phyloP scores from a whole-genome alignment of 2,329 filamentous ascomycete species.

The Ascomycota sp. region DNA sequence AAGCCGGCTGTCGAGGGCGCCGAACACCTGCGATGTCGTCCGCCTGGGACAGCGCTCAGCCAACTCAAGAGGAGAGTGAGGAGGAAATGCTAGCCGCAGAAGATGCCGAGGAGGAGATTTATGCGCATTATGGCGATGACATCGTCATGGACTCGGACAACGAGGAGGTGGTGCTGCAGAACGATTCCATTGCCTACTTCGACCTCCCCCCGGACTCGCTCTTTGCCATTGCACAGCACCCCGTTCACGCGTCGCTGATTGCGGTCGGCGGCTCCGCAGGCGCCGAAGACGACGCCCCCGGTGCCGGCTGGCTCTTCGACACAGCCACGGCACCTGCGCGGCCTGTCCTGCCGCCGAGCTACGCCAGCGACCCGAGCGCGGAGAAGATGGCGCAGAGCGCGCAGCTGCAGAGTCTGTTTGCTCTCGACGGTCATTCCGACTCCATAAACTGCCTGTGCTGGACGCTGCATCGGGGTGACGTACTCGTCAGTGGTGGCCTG shows the following conservation, averaged over 20 bases:
- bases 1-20: too few relatives aligned
- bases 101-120: constrained; percentile 60
- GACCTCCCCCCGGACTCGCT: constrained; percentile 79
- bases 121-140: constrained; percentile 36
- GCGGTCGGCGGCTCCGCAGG: constrained; percentile 65
- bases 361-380: constrained; percentile 40
- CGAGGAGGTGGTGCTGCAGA: constrained; percentile 63
- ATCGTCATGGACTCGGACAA: constrained; percentile 64
- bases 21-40: constrained; percentile 12
- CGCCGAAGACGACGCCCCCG: constrained; percentile 37
- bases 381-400: constrained; percentile 25
- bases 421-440: constrained; percentile 78
- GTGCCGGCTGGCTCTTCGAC: constrained; percentile 75
- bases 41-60: constrained; percentile 11
- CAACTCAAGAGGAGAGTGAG: constrained; percentile 27
- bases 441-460: constrained; percentile 76
- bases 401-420: constrained; percentile 44
- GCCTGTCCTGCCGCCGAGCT: constrained; percentile 59
- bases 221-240: constrained; percentile 89
- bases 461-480: constrained; percentile 65
- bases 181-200: constrained; percentile 87
- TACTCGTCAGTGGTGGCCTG: constrained; percentile 67
- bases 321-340: constrained; percentile 38
- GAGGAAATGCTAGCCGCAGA: constrained; percentile 51
- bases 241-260: constrained; percentile 53